Base-by-base conservation (phyloP, 768 basidiomycete species). In the Boletus rubescentipes region DNA sequence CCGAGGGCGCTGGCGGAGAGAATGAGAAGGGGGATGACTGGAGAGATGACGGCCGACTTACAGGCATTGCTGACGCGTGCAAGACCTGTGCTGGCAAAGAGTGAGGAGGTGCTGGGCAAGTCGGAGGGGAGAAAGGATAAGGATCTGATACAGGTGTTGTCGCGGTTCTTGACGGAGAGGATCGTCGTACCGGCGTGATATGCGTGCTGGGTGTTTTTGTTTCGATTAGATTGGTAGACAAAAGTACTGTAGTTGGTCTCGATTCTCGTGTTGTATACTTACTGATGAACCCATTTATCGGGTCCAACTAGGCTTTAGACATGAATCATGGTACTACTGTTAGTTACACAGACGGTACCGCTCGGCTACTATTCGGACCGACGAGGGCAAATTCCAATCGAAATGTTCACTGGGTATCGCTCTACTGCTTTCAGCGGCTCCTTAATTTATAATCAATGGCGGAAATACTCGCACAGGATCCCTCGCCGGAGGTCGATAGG, bases 1-100 rank as follows among this genome's bases (percentile, higher is more conserved):
- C 68, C 75, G 15, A 66, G 82, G 56, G 66, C 81, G 41, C 68
- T 89, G 68, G 82, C 85, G 53, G 85, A 87, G 55, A 74, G 86
- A 34, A 59, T 89, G 60, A 73, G 89, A 61, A 73, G 89, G 56
- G 89, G 88, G 0, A 85, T 91, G 85, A 86, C 86, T 9, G 87
- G 86, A 2, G 90, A 92, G 72, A 83, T 91, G 79, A 84, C 83
- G 37, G 77, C 78, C 1, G 91, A 92, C 67, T 59, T 92, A 55
- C 83, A 86, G 63, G 74, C 80, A 5, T 66, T 91, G 61, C 52
- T 92, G 69, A 81, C 71, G 54, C 89, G 83, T 61, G 78, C 87
- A 14, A 84, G 82, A 60, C 79, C 84, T 1, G 69, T 89, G 34
- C 70, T 92, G 23, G 76, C 73, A 14, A 87, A 88, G 67, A 82